Percentiles rank a stretch among this genome's conserved stretches.
phyloP scores from a whole-genome alignment of 192 early-diverging fungal genomes.

The Dimargaris xerosporica region DNA sequence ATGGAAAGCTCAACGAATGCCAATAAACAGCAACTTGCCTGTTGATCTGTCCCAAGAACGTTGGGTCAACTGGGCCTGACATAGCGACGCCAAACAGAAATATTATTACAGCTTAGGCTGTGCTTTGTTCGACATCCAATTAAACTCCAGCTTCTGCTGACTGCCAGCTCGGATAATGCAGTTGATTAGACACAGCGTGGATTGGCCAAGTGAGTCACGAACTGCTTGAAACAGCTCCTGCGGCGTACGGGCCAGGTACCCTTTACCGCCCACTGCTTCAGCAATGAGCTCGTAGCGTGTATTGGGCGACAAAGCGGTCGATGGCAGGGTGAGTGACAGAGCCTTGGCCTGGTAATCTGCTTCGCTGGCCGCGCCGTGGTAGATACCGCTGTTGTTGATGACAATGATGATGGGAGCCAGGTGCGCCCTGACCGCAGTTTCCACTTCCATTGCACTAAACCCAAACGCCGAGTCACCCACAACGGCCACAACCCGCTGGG shows the following conservation, averaged over 20 bases:
- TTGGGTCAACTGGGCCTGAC: too few relatives aligned
- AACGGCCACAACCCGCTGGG: conserved; percentile 40
- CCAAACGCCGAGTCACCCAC: conserved; percentile 70
- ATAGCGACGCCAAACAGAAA: too few relatives aligned
- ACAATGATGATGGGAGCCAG: conserved; percentile 55
- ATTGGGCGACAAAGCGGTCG: conserved; percentile 46
- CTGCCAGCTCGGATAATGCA: conserved; percentile 47
- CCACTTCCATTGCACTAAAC: conserved; percentile 64
- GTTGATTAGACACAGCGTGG: conserved; percentile 46
- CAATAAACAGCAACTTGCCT: too few relatives aligned
- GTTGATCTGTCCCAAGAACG: too few relatives aligned
- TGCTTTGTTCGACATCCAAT: background rate
- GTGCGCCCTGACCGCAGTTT: conserved; percentile 43
- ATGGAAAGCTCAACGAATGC: too few relatives aligned
- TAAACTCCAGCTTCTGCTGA: conserved; percentile 27
- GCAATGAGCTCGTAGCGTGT: conserved; percentile 52
- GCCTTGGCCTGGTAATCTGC: conserved; percentile 30
- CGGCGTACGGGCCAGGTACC: conserved; percentile 37
- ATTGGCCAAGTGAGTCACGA: conserved; percentile 21
- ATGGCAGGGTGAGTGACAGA: conserved; percentile 27
- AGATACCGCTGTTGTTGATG: conserved; percentile 68
- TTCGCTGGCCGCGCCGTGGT: conserved; percentile 38
- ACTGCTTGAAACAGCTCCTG: conserved; percentile 36
- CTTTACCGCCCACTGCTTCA: conserved; percentile 44
- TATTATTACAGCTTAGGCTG: background rate